Evolutionary conservation across 306 rosid genomes (phyloP).

Genomic region (Dryas drummondii): DNA sequence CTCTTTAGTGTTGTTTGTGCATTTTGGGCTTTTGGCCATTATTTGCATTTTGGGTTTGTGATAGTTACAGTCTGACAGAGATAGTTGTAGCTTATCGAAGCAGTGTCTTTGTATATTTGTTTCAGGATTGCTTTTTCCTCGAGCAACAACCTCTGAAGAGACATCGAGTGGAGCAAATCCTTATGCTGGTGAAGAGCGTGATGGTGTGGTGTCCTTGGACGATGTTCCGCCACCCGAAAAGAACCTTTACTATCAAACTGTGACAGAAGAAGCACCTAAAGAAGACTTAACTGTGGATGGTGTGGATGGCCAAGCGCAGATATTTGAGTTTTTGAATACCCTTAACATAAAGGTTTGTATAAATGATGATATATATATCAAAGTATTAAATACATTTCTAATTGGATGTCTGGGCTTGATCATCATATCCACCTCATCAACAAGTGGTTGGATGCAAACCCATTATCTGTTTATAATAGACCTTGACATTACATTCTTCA

Average conservation of each 20-base stretch:
- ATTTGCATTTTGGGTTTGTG: background rate
- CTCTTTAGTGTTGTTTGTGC: background rate
- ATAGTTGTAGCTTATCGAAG: background rate
- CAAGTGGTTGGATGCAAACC: background rate
- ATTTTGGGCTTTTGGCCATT: background rate
- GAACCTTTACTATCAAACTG: constrained; percentile 10
- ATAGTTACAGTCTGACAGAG: background rate
- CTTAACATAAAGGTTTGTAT: constrained; percentile 24
- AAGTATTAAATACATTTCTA: background rate
- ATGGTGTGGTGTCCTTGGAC: constrained; percentile 19
- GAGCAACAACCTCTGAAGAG: constrained; percentile 36
- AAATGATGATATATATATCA: background rate
- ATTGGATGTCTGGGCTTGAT: background rate
- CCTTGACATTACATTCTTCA: background rate
- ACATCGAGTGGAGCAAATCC: constrained; percentile 24
- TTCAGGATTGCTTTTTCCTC: constrained; percentile 25
- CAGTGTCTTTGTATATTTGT: background rate
- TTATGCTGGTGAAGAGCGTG: constrained; percentile 24
- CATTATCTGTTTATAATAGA: background rate
- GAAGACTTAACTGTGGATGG: constrained; percentile 39
- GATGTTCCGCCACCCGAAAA: constrained; percentile 27
- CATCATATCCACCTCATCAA: background rate
- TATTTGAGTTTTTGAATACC: constrained; percentile 36
- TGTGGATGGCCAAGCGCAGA: constrained; percentile 32
- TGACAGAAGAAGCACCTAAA: constrained; percentile 31